Evolutionary conservation across 352 stramenopile genomes (phyloP), one percentile per base, ranked within the genome.

Genomic region (Phytophthora cryptogea): DNA sequence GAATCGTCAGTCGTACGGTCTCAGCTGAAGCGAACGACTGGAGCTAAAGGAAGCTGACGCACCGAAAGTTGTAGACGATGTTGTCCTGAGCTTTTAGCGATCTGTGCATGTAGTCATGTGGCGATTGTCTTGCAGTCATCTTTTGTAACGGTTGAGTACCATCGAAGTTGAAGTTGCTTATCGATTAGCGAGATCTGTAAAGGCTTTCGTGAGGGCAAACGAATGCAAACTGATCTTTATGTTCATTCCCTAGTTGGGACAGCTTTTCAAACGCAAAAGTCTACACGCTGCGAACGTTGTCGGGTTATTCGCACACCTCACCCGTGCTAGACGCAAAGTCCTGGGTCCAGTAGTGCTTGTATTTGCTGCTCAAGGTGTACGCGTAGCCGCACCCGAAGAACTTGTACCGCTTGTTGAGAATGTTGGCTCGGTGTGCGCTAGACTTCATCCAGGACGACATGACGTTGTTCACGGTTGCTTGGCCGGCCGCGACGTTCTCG

Each of bases 361-460:
- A 80, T 26, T 65, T 70, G 43, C 58, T 74, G n/a, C 41, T 66
- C 0, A 54, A 30, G 31, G 32, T 76, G 62, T 69, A 73, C 8
- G 65, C 54, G 47, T 80, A 77, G 9, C 51, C 64, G 23, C 47
- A 67, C 5, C 66, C 68, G 31, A 80, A 72, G 47, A 70, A 60
- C 35, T 43, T 72, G 48, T 54, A 47, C 8, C 65, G 59, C 43
- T 48, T 43, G 35, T 50, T 70, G 23, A 88, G 46, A 37, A 88
- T 72, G 52, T 86, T 88, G 8, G 54, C 45, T 59, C 67, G 45
- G 40, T 88, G 78, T 8, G 43, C 56, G 0, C 57, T 59, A 14
- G 78, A 88, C 37, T 59, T 68, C 76, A 88, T 88, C 78, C 76
- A 88, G 28, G 68, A 59, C 17, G 66, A 51, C 60, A 88, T 68